A percentile compares a stretch with the other conserved stretches of the same genome.
Conservation (phyloP, 2,329 filamentous ascomycete species). For the Rosellinia necatrix region DNA sequence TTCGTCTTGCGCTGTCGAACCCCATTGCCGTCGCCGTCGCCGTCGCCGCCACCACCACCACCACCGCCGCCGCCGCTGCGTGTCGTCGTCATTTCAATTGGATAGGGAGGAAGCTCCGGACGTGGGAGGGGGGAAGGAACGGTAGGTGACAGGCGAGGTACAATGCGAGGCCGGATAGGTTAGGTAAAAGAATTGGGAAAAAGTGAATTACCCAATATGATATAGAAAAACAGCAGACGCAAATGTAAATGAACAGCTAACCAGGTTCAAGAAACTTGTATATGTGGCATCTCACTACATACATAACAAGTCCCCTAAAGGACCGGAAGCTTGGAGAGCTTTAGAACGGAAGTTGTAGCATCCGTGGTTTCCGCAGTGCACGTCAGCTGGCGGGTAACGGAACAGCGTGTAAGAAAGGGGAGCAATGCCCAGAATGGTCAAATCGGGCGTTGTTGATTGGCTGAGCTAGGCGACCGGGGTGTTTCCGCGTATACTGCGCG, state of each 20-base stretch:
- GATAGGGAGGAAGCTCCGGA: no score
- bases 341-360: slow-evolving; percentile 27
- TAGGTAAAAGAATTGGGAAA: no score
- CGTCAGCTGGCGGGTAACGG: slow-evolving; percentile 16
- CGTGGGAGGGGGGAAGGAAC: no score
- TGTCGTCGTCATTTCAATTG: slow-evolving; percentile 28
- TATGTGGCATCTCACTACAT: slow-evolving; percentile 25
- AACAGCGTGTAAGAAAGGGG: slow-evolving; percentile 1
- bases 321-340: slow-evolving; percentile 15
- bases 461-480: neutral
- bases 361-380: slow-evolving; percentile 21
- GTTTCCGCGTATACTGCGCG: no score
- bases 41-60: slow-evolving; percentile 34
- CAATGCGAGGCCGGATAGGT: no score
- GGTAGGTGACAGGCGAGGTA: no score
- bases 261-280: slow-evolving; percentile 15
- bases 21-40: slow-evolving; percentile 34
- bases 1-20: slow-evolving; percentile 52
- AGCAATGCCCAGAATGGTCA: slow-evolving; percentile 19
- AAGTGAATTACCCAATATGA: neutral
- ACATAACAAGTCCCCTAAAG: neutral
- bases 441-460: slow-evolving; percentile 21
- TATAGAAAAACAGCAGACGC: neutral
- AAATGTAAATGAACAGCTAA: neutral
- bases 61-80: slow-evolving; percentile 34